phyloP scores from a whole-genome alignment of 768 basidiomycete genomes.

The Lepiota brunneoincarnata region DNA sequence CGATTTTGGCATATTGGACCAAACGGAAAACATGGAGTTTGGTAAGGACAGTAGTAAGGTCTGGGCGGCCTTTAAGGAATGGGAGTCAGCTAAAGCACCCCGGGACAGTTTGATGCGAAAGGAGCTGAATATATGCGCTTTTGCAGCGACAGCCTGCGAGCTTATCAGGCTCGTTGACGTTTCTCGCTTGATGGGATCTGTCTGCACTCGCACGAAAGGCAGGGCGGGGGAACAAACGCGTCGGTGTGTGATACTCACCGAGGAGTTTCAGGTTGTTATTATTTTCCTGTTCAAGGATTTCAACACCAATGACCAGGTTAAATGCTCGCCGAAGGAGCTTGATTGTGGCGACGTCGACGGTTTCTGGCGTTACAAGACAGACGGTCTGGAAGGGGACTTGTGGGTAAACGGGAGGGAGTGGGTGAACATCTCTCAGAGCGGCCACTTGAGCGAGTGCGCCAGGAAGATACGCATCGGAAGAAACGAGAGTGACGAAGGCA shows the following conservation, averaged over 20 bases:
- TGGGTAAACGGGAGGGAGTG: slow-evolving; percentile 50
- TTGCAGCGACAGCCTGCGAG: not conserved
- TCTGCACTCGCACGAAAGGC: not conserved
- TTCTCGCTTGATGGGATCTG: not conserved
- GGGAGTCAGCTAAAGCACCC: not conserved
- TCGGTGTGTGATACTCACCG: slow-evolving; percentile 50
- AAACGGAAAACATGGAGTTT: slow-evolving; percentile 96
- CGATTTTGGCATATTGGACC: slow-evolving; percentile 77
- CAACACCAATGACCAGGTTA: slow-evolving; percentile 88
- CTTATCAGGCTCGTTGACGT: not conserved
- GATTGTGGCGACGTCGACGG: slow-evolving; percentile 79
- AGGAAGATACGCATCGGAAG: slow-evolving; percentile 89
- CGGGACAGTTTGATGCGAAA: slow-evolving; percentile 1
- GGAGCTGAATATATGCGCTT: not conserved
- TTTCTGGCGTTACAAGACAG: slow-evolving; percentile 93
- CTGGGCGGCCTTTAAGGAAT: slow-evolving; percentile 73
- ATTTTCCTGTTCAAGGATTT: slow-evolving; percentile 74
- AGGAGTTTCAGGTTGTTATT: slow-evolving; percentile 70
- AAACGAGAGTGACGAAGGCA: slow-evolving; percentile 91
- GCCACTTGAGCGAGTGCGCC: slow-evolving; percentile 87
- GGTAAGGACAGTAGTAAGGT: slow-evolving; percentile 91
- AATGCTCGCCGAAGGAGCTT: slow-evolving; percentile 78
- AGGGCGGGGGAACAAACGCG: not conserved
- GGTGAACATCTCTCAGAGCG: slow-evolving; percentile 80
- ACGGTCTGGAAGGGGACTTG: slow-evolving; percentile 76